These are phyloP conservation scores for Boletellus ananas DNA, from an alignment of 768 basidiomycete genomes.

Conservation along the genomic window DNA sequence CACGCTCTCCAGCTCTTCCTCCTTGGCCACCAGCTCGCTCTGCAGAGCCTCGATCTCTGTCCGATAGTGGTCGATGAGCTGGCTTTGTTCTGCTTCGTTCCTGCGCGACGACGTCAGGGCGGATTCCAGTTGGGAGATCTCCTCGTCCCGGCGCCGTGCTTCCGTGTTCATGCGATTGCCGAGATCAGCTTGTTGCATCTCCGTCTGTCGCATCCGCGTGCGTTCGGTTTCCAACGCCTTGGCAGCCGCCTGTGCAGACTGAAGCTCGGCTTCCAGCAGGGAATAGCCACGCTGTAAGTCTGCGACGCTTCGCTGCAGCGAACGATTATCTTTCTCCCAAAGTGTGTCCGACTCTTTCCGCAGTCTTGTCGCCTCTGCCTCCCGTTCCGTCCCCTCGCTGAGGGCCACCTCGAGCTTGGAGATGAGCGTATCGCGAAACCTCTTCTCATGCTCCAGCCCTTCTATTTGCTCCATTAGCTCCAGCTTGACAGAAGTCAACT, in stretches of 20 bases:
- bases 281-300: conserved; percentile 62
- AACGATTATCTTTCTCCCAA: conserved; percentile 50
- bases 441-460: conserved; percentile 49
- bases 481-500: conserved; percentile 69
- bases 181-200: conserved; percentile 52
- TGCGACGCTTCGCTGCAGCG: conserved; percentile 46
- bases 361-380: conserved; percentile 43
- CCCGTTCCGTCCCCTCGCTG: conserved; percentile 50
- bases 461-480: conserved; percentile 65
- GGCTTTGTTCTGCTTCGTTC: conserved; percentile 57
- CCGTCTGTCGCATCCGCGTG: conserved; percentile 53
- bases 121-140: conserved; percentile 47
- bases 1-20: conserved; percentile 63
- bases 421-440: conserved; percentile 54
- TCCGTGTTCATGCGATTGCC: conserved; percentile 49
- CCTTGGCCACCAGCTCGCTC: conserved; percentile 54
- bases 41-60: conserved; percentile 71
- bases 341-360: conserved; percentile 42
- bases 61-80: conserved; percentile 59
- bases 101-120: conserved; percentile 48
- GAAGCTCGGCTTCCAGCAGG: conserved; percentile 60
- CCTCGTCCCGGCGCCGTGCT: conserved; percentile 48
- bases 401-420: conserved; percentile 58
- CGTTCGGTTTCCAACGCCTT: conserved; percentile 64
- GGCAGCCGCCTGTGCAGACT: conserved; percentile 48